phyloP scores from a whole-genome alignment of 179 eudicot genomes.

The Nepenthes alata region DNA sequence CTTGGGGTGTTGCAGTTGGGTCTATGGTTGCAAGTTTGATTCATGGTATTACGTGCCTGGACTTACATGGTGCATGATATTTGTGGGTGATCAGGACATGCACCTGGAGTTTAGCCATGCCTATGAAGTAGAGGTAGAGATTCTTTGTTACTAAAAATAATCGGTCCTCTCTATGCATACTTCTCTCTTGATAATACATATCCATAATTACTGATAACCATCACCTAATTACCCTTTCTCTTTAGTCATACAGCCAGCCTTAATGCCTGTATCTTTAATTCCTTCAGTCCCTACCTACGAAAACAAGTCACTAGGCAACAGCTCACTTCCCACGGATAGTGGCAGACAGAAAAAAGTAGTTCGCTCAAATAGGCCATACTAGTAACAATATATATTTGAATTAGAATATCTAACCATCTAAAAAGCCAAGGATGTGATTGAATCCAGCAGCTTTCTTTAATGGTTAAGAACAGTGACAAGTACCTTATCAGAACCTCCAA shows the following conservation, averaged over 20 bases:
- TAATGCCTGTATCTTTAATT: too few species aligned
- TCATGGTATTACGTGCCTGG: too few species aligned
- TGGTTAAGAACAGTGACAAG: neutral
- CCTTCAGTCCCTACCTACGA: neutral
- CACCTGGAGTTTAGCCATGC: too few species aligned
- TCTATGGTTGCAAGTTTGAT: too few species aligned
- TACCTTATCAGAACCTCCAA: slow-evolving; percentile 12
- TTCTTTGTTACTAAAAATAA: too few species aligned
- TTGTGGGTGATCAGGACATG: too few species aligned
- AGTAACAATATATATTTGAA: neutral
- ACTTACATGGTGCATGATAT: too few species aligned
- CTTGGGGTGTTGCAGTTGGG: too few species aligned
- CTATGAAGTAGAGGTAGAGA: too few species aligned
- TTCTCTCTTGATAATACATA: neutral
- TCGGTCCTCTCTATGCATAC: too few species aligned
- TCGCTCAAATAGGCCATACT: neutral
- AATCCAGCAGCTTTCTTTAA: neutral
- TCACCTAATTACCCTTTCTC: neutral
- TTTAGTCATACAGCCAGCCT: too few species aligned
- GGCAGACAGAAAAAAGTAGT: neutral
- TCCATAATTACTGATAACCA: neutral
- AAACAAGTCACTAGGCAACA: neutral
- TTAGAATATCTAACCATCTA: neutral
- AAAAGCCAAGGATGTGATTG: neutral
- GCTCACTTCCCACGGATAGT: neutral